Base-by-base conservation (phyloP, 2,329 filamentous ascomycete genomes). In the Talaromyces sp. region DNA sequence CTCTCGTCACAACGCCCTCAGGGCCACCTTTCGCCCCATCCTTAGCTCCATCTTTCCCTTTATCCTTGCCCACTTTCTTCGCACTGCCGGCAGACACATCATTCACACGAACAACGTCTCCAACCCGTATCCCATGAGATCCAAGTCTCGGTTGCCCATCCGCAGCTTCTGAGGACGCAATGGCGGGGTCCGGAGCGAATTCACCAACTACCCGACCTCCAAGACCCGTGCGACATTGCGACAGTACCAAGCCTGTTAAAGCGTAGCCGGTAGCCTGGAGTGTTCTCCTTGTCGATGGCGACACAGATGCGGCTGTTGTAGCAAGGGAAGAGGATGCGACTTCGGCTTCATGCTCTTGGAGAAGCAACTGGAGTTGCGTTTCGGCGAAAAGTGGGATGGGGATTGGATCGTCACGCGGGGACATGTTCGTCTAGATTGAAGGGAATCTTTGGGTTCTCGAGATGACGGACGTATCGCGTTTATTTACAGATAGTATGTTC, bases 201-300 rank as follows among this genome's bases (percentile, higher is more conserved):
- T 97, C 92, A 3, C 97, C 77, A 1, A 99, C 88, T 0, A 90
- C 91, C 59, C 91, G 89, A n/a, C 94, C 94, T 14, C 92, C 94
- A 33, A 97, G 80, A 0, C 94, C 94, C 0, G 94, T 99, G 27
- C 92, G 87, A 68, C 89, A 89, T 16, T 88, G 87, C 10, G 82
- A 78, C 30, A 96, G 77, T 29, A 83, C 77, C 8, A 97, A 83
- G 0, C 73, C 73, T 1, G 70, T 75, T 3, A 76, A 47, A 0
- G 73, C 73, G 55, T 75, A 67, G 10, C 73, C 73, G 0, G 71
- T 70, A 14, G 72, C 71, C 64, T 76, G 73, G 14, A 78, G 62
- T 4, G 73, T 74, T 36, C 75, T 71, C 4, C 76, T 66, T 3
- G 75, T 76, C 2, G 73, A 62, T 1, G 75, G 73, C 0, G 75